Conservation (phyloP, 1,284 basidiomycete genomes). For the Fomitopsis schrenkii region DNA sequence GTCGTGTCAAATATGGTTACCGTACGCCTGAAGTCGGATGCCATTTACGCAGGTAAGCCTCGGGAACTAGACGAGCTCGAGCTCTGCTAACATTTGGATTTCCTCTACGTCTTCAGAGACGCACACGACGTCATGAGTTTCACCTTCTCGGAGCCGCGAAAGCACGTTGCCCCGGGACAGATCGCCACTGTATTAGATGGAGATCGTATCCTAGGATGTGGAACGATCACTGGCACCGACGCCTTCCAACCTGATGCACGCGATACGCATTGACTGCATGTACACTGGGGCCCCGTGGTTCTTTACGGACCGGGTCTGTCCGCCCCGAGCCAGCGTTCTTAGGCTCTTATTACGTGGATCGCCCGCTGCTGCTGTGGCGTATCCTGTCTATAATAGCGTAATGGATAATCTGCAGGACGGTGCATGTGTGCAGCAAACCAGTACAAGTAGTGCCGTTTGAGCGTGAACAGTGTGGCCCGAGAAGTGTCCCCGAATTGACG, state of each 20-base stretch:
- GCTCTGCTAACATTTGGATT: neutral
- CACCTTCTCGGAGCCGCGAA: constrained; percentile 55
- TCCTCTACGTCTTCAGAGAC: neutral
- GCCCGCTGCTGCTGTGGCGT: neutral
- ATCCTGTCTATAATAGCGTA: neutral
- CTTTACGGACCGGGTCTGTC: neutral
- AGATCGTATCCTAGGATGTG: constrained; percentile 84
- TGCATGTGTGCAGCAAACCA: neutral
- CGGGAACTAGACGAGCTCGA: neutral
- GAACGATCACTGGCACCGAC: constrained; percentile 44
- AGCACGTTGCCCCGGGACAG: constrained; percentile 79
- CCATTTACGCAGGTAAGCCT: constrained; percentile 31
- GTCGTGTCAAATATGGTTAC: constrained; percentile 69
- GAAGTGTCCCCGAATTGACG: neutral
- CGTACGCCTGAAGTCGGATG: constrained; percentile 58
- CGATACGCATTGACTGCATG: neutral
- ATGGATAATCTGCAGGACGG: neutral
- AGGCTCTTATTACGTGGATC: neutral
- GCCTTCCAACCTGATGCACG: neutral
- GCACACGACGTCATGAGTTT: constrained; percentile 31
- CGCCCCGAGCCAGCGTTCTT: neutral
- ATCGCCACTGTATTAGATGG: constrained; percentile 71
- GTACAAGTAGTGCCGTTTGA: neutral
- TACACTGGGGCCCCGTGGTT: neutral
- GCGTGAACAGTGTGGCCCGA: too few relatives aligned